These are phyloP conservation scores for Mortierella sp. DNA, from an alignment of 371 early-diverging fungal genomes.

Conservation along the genomic window DNA sequence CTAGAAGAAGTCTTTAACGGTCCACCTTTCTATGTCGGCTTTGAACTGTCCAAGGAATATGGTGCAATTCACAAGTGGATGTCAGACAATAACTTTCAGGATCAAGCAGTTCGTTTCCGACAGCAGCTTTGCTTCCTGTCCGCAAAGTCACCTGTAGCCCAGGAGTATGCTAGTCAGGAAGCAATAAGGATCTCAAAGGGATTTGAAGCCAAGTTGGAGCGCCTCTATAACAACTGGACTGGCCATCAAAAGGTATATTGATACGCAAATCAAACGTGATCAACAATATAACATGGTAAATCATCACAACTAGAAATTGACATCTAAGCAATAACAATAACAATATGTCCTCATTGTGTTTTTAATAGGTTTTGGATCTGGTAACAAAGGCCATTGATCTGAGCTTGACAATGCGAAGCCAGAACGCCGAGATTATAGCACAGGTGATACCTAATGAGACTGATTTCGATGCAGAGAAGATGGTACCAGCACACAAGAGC, in stretches of 20 bases:
- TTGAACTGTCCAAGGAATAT: slow-evolving; percentile 25
- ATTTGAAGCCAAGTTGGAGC: slow-evolving; percentile 39
- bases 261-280: not conserved
- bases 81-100: slow-evolving; percentile 40
- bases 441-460: slow-evolving; percentile 27
- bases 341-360: not conserved
- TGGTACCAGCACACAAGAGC: slow-evolving; percentile 57
- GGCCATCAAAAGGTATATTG: slow-evolving; percentile 46
- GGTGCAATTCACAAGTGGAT: slow-evolving; percentile 40
- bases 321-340: not conserved
- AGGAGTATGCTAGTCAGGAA: slow-evolving; percentile 27
- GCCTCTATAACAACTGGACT: slow-evolving; percentile 50
- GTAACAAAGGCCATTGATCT: slow-evolving; percentile 52
- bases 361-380: slow-evolving; percentile 40
- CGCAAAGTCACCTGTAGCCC: slow-evolving; percentile 38
- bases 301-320: too few relatives aligned
- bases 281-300: not conserved
- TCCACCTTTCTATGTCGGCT: slow-evolving; percentile 44
- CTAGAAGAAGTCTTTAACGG: slow-evolving; percentile 46
- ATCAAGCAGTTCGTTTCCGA: slow-evolving; percentile 54
- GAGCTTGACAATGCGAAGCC: slow-evolving; percentile 55
- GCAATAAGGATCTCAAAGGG: slow-evolving; percentile 34
- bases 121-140: slow-evolving; percentile 54
- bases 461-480: slow-evolving; percentile 37
- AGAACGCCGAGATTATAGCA: slow-evolving; percentile 46